These are phyloP conservation scores for Saccharomycopsis malanga DNA, from an alignment of 805 yeast species.

Conservation along the genomic window DNA sequence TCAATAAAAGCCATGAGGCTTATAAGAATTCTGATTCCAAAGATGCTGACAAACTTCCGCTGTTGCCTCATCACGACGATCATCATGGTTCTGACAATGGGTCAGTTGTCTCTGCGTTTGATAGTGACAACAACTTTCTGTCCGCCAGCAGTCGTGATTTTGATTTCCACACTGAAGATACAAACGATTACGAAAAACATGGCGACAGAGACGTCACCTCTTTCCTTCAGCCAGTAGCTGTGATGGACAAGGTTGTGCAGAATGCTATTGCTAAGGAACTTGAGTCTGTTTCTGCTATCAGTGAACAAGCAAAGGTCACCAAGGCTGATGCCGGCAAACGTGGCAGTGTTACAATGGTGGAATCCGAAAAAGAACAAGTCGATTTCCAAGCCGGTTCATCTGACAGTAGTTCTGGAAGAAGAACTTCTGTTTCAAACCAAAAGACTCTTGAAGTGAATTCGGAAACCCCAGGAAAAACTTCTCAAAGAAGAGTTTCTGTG, in stretches of 20 bases:
- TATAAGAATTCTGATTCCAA: neutral
- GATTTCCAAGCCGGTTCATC: neutral
- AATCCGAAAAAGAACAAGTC: neutral
- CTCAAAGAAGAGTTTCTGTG: neutral
- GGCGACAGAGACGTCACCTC: neutral
- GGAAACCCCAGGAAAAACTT: no score
- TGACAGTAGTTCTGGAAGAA: neutral
- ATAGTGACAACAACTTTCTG: constrained; percentile 6
- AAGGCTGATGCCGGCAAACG: neutral
- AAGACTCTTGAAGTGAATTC: no score
- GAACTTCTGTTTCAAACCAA: neutral
- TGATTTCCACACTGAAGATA: neutral
- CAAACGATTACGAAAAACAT: neutral
- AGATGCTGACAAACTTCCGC: neutral
- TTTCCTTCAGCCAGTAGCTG: neutral
- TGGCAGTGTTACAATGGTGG: neutral
- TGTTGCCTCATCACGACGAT: neutral
- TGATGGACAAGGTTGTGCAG: neutral
- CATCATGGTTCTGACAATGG: constrained; percentile 7
- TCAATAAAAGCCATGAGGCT: neutral
- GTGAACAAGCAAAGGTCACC: neutral
- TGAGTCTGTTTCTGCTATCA: neutral
- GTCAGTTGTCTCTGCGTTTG: constrained; percentile 2
- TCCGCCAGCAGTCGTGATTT: constrained; percentile 8
- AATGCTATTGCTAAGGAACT: neutral